Percentiles rank a stretch among this genome's conserved stretches.
Conservation (phyloP, 768 basidiomycete genomes). For the Tulasnella sp. region DNA sequence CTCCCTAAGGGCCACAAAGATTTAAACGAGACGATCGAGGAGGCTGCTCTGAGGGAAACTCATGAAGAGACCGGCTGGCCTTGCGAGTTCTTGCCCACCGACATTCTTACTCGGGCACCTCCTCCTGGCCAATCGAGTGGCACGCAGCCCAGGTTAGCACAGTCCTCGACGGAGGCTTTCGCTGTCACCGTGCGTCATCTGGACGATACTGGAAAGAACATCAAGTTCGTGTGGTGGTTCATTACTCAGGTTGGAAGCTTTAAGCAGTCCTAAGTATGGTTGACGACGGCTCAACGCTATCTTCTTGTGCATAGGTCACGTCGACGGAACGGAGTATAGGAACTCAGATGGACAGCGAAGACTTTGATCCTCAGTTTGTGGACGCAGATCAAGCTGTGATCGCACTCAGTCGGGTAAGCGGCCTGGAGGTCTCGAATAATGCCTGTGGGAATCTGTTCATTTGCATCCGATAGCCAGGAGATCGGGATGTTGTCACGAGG, state of each 20-base stretch:
- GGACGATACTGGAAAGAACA: not conserved
- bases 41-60: constrained; percentile 47
- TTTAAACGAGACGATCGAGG: constrained; percentile 39
- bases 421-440: too few relatives aligned
- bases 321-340: constrained; percentile 3
- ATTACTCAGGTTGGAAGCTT: constrained; percentile 10
- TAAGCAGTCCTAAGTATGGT: too few relatives aligned
- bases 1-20: constrained; percentile 47
- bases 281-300: too few relatives aligned
- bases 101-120: constrained; percentile 47
- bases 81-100: constrained; percentile 39
- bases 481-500: constrained; percentile 15
- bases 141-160: constrained; percentile 5
- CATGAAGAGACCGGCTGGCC: constrained; percentile 55
- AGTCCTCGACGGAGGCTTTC: constrained; percentile 10
- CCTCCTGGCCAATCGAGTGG: constrained; percentile 30
- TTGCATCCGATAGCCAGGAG: not conserved
- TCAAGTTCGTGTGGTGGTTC: constrained; percentile 17
- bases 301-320: not conserved
- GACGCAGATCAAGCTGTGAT: constrained; percentile 12
- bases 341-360: constrained; percentile 15
- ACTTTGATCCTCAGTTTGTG: constrained; percentile 8
- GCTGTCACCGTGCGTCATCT: constrained; percentile 13
- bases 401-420: constrained; percentile 1
- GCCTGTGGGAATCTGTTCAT: too few relatives aligned